Evolutionary conservation across 257 asterid species (phyloP).

Genomic region (Nicotiana benthamiana): DNA sequence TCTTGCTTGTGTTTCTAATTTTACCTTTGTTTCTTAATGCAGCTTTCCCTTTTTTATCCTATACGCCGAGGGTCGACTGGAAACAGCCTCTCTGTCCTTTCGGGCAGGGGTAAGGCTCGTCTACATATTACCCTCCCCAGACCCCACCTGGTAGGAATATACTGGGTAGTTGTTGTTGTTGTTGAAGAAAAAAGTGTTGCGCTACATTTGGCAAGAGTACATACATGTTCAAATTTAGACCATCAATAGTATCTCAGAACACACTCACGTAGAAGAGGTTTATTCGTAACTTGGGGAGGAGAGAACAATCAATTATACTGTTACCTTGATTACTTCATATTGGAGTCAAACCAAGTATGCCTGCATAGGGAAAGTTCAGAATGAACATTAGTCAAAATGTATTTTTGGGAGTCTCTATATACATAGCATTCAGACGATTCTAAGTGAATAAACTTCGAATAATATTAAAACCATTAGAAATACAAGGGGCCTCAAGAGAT

Average conservation of each 20-base stretch:
- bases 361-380: conserved; percentile 17
- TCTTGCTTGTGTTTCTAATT: too few relatives aligned
- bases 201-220: not conserved
- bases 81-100: too few relatives aligned
- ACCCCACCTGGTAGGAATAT: too few relatives aligned
- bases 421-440: not conserved
- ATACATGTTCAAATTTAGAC: conserved; percentile 7
- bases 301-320: not conserved
- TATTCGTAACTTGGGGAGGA: not conserved
- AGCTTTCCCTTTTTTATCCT: too few relatives aligned
- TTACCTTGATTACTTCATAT: conserved; percentile 19
- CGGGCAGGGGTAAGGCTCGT: too few relatives aligned
- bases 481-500: not conserved
- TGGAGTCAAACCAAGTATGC: conserved; percentile 90
- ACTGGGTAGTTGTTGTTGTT: too few relatives aligned
- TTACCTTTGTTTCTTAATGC: too few relatives aligned
- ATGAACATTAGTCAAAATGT: not conserved
- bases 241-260: not conserved
- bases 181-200: not conserved
- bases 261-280: not conserved
- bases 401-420: not conserved
- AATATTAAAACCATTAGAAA: not conserved
- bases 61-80: too few relatives aligned
- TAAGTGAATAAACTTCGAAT: not conserved
- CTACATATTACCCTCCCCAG: too few relatives aligned